A percentile compares a stretch with the other conserved stretches of the same genome.
Evolutionary conservation across 2,329 filamentous ascomycete genomes (phyloP).

Genomic region (Trichoderma sp.): DNA sequence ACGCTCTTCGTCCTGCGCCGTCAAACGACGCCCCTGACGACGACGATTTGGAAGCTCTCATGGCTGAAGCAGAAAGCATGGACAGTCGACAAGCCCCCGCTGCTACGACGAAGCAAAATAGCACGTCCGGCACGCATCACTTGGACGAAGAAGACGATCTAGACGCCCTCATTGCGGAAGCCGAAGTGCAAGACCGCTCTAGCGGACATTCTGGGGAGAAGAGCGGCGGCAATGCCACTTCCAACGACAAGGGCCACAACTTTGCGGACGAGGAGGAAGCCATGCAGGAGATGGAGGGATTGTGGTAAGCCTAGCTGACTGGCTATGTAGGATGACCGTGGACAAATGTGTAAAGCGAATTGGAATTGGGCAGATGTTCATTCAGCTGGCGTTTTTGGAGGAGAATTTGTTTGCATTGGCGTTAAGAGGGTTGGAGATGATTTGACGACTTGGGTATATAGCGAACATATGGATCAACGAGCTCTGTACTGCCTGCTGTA

Average conservation of each 20-base stretch:
- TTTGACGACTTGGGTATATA: background rate
- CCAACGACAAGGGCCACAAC: slow-evolving; percentile 30
- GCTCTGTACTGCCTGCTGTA: background rate
- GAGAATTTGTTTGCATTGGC: background rate
- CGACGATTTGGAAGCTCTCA: slow-evolving; percentile 53
- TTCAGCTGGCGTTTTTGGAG: background rate
- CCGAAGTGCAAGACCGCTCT: slow-evolving; percentile 31
- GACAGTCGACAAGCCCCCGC: slow-evolving; percentile 18
- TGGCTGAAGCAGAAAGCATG: slow-evolving; percentile 45
- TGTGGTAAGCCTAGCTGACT: slow-evolving; percentile 40
- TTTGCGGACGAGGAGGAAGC: slow-evolving; percentile 65
- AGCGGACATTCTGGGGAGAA: background rate
- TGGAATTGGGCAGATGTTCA: background rate
- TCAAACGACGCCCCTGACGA: slow-evolving; percentile 37
- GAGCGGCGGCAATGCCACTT: background rate
- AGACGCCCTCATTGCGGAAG: slow-evolving; percentile 53
- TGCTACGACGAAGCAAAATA: background rate
- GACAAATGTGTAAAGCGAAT: background rate
- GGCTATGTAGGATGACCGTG: background rate
- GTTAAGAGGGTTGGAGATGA: background rate
- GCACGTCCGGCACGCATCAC: background rate
- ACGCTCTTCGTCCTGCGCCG: slow-evolving; percentile 24
- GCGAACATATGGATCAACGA: background rate
- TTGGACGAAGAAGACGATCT: slow-evolving; percentile 35
- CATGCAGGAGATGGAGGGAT: slow-evolving; percentile 61